Base-by-base conservation (phyloP, 2,329 filamentous ascomycete species). In the Fusarium nodosum region DNA sequence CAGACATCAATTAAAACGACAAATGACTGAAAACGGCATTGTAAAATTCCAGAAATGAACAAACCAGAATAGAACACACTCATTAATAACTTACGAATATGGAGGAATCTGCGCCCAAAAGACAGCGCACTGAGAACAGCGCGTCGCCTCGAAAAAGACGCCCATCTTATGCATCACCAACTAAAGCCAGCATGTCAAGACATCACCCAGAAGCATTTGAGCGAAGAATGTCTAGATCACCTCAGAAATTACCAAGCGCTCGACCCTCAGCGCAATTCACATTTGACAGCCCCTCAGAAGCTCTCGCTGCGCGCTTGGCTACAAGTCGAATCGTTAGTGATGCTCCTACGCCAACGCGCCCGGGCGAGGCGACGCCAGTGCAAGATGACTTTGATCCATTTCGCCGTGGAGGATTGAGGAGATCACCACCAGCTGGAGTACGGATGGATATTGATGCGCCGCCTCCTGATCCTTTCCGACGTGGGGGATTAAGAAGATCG, bases 81-180 rank as follows among this genome's bases (percentile, higher is more conserved):
- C n/a, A 41, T 13, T 28, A 18, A 36, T 30, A 3, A 41, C 20
- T 13, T 22, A 22, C 7, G 7, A 63, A 22, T 50, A 82, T 82
- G 81, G 86, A 88, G 67, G 81, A 84, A 57, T 87, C 88, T 28
- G 86, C 88, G 47, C 82, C 87, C 7, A 92, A 92, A 78, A 83
- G 88, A 75, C 86, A 88, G 74, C 89, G 88, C 75, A 82, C 65
- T 47, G 75, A 60, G 50, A 58, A 52, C 75, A 83, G 68, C 72
- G 72, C 53, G 74, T 72, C 58, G 33, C 71, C 74, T 36, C 76
- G 71, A 60, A 77, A 72, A 33, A 74, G 73, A 47, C 83, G 84
- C 1, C 84, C 86, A 1, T 91, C 89, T 1, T 91, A 89, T 74
- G 87, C 87, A 56, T 91, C 89, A n/a, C 89, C 90, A 0, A 91